Base-by-base conservation (phyloP, 2,329 filamentous ascomycete species). In the Penicillium corylophilum region DNA sequence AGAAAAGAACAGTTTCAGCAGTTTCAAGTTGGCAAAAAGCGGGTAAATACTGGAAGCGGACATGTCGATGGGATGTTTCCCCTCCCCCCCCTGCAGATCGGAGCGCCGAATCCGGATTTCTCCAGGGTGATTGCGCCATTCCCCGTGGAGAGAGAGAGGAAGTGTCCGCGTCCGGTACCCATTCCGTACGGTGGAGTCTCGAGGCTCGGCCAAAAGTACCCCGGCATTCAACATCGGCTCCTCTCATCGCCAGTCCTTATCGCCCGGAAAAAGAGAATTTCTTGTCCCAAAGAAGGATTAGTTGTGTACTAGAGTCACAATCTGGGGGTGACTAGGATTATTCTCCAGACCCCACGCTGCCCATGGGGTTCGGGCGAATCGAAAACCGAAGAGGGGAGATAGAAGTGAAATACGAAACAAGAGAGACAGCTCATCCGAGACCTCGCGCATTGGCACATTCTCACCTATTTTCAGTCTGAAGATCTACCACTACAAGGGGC, bases 401-500 rank as follows among this genome's bases (percentile, higher is more conserved):
- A 5, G 9, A 9, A 26, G 24, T n/a, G n/a, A n/a, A n/a, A n/a
- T n/a, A n/a, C n/a, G 4, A 26, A 26, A 26, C 24, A 5, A 23
- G 38, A 40, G 23, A 40, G 10, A 24, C 26, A 28, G 26, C 26
- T 28, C 26, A 28, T 35, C n/a, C 18, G n/a, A 16, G n/a, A 18
- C n/a, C 29, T 31, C 12, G 15, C 24, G 24, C 5, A 31, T 35
- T 18, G 6, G 28, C 28, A 12, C 31, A 35, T 8, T n/a, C 31
- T n/a, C 15, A 4, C 12, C 13, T n/a, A 18, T 13, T 36, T 36
- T 22, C 16, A 38, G 29, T n/a, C 57, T 49, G 53, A 53, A 54
- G 60, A 62, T 62, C 58, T 56, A 45, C 58, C 48, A 57, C 56
- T 62, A 59, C 55, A 48, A 44, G 48, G 42, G 26, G 36, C 53